Conservation (phyloP, 2,329 filamentous ascomycete species). For the Raffaelea ambrosiae region DNA sequence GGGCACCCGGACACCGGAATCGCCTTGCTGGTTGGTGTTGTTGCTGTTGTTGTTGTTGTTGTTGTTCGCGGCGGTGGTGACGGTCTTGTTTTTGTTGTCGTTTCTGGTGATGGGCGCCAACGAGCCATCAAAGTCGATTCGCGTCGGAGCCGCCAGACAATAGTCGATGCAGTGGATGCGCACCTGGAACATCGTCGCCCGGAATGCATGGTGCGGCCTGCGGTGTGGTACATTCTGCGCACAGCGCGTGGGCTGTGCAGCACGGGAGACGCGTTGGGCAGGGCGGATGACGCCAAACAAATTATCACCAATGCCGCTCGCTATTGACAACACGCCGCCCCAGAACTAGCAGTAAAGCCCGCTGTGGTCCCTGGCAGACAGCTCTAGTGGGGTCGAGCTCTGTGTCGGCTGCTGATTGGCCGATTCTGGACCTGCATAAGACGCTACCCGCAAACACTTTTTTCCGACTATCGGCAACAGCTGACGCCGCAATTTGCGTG, state of each 20-base stretch:
- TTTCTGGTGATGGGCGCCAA: slow-evolving; percentile 29
- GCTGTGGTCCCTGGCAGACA: background rate
- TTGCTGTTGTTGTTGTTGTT: background rate
- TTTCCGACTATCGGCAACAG: slow-evolving; percentile 4
- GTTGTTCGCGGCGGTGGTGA: background rate
- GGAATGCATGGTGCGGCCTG: slow-evolving; percentile 1
- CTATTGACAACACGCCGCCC: too few species aligned
- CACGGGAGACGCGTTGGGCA: too few species aligned
- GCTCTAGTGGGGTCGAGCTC: background rate
- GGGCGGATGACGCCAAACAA: too few species aligned
- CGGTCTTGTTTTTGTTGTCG: too few species aligned
- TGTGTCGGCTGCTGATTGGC: background rate
- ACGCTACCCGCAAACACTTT: slow-evolving; percentile 5
- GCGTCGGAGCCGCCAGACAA: slow-evolving; percentile 73
- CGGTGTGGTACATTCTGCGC: background rate
- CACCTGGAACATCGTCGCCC: slow-evolving; percentile 59
- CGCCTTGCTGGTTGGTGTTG: background rate
- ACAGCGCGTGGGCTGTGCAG: background rate
- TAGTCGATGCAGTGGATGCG: slow-evolving; percentile 94
- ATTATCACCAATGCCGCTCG: too few species aligned
- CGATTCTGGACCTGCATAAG: background rate
- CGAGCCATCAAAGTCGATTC: slow-evolving; percentile 60
- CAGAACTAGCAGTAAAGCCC: too few species aligned
- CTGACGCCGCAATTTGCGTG: slow-evolving; percentile 11
- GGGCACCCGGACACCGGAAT: slow-evolving; percentile 64